Base-by-base conservation (phyloP, 441 rosid genomes). In the Populus hybrid region DNA sequence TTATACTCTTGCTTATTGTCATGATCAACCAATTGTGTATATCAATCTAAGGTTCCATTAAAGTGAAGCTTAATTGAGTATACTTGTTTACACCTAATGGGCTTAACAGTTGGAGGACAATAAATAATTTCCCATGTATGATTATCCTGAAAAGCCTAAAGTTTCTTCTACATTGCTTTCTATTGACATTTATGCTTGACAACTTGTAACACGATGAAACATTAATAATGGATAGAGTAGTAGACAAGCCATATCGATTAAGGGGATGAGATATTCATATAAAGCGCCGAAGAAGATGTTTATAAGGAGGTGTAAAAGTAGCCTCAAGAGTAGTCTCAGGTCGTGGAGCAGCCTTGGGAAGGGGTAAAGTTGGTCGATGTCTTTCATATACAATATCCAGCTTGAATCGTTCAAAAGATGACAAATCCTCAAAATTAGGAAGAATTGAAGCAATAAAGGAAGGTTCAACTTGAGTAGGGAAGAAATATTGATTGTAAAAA, bases 361-460 rank as follows among this genome's bases (percentile, higher is more conserved):
- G 5, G 12, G 12, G 69, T 5, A 59, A 34, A 34, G 36, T 34
- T 34, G 36, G 8, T 34, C 8, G 8, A 6, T 8, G 8, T 6
- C 36, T 34, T 34, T 34, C 36, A 34, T 34, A 34, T 6, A 34
- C 8, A 34, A 34, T 3, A 46, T 53, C 32, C 3, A 16, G 20
- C 53, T 74, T 74, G 32, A 74, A 74, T 10, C 6, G 18, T 6
- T 74, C 3, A 74, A 64, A 4, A 64, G 18, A 7, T 16, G 46
- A 8, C 18, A 61, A 18, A 11, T 74, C 69, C 61, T 74, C 34
- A 63, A 63, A 74, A 64, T 24, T 59, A 74, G 76, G 69, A 59
- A 74, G 32, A 61, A 69, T 35, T 9, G 6, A 6, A 30, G 24
- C 10, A 5, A 30, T 26, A 30, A 2, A 10, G 16, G 6, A 74